Conservation (phyloP, 768 basidiomycete species). For the Hericium rajendrae region DNA sequence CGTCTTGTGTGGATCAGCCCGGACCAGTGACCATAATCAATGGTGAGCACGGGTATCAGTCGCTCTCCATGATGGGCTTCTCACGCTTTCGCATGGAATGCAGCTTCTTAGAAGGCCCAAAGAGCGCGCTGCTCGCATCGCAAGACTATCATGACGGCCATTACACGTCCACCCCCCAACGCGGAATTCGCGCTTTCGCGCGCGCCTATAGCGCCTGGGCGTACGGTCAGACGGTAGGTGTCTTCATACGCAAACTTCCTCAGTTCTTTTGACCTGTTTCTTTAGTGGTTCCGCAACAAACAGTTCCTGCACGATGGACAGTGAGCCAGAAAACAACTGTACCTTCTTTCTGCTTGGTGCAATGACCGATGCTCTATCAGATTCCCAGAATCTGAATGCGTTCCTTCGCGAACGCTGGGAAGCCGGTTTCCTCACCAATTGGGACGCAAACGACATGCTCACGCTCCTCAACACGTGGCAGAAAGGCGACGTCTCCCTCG, state of each 20-base stretch:
- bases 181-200: conserved; percentile 45
- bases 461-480: conserved; percentile 42
- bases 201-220: conserved; percentile 51
- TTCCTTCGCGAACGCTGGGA: conserved; percentile 47
- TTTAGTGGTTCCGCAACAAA: conserved; percentile 47
- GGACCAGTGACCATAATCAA: conserved; percentile 46
- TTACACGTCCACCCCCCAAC: conserved; percentile 36
- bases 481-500: conserved; percentile 35
- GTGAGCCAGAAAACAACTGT: conserved; percentile 19
- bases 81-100: neutral
- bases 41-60: conserved; percentile 25
- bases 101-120: conserved; percentile 53
- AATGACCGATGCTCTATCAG: conserved; percentile 15
- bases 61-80: no score
- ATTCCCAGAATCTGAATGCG: conserved; percentile 34
- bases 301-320: conserved; percentile 32
- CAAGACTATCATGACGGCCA: conserved; percentile 47
- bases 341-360: neutral
- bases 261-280: neutral
- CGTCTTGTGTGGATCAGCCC: conserved; percentile 42
- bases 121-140: conserved; percentile 42
- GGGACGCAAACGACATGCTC: conserved; percentile 50
- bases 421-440: conserved; percentile 27
- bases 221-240: conserved; percentile 41
- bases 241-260: no score